A percentile compares a stretch with the other conserved stretches of the same genome.
Evolutionary conservation across 73 alveolate genomes (phyloP).

Genomic region (Chromera velia): DNA sequence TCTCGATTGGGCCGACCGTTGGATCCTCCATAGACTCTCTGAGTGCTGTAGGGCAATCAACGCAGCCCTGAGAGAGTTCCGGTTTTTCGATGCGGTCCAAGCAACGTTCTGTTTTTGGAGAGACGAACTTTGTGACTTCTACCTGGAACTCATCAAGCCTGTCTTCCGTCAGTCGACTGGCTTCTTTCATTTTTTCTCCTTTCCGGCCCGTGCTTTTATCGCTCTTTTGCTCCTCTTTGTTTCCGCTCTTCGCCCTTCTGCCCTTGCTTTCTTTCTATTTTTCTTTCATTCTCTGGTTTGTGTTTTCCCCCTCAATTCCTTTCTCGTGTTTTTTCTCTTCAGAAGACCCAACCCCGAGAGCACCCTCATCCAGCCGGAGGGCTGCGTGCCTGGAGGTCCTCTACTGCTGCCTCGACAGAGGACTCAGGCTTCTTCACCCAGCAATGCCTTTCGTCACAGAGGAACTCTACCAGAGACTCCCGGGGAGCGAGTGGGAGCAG

Average conservation of each 20-base stretch:
- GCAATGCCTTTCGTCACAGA: slow-evolving; percentile 51
- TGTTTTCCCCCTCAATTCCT: too few species aligned
- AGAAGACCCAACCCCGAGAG: too few species aligned
- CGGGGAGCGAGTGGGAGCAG: slow-evolving; percentile 33
- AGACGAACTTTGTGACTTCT: slow-evolving; percentile 24
- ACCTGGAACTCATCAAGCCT: slow-evolving; percentile 35
- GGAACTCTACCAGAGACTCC: slow-evolving; percentile 93
- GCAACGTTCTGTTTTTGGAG: slow-evolving; percentile 13
- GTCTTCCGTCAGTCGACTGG: too few species aligned
- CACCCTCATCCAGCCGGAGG: too few species aligned
- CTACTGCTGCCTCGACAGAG: slow-evolving; percentile 30
- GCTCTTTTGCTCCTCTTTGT: too few species aligned
- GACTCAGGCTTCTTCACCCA: slow-evolving; percentile 22
- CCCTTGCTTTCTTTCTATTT: too few species aligned
- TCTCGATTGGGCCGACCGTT: neutral
- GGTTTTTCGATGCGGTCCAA: slow-evolving; percentile 25
- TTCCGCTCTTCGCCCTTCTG: too few species aligned
- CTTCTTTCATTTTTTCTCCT: too few species aligned
- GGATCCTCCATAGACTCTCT: slow-evolving; percentile 15
- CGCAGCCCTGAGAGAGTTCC: slow-evolving; percentile 14
- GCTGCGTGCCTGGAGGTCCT: slow-evolving; percentile 19
- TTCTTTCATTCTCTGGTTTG: too few species aligned
- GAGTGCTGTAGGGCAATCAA: slow-evolving; percentile 8
- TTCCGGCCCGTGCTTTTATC: too few species aligned
- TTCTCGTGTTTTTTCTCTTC: too few species aligned